A percentile compares a stretch with the other conserved stretches of the same genome.
phyloP scores from a whole-genome alignment of 2,329 filamentous ascomycete species.

The Magnaporthiopsis incrustans region DNA sequence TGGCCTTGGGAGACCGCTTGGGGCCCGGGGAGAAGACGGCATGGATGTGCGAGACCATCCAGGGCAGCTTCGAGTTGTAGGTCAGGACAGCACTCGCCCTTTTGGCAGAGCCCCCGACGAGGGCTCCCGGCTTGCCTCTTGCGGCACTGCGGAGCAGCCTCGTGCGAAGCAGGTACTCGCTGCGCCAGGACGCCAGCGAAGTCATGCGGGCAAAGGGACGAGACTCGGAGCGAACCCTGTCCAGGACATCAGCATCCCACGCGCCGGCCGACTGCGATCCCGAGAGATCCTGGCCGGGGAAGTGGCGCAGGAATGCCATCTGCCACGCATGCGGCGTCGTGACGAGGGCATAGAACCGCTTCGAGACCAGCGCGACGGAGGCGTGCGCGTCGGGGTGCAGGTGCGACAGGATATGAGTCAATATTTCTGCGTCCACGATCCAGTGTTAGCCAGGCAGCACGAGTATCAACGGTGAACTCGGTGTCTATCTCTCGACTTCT shows the following conservation, averaged over 20 bases:
- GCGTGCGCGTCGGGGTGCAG: slow-evolving; percentile 78
- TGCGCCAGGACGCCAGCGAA: slow-evolving; percentile 83
- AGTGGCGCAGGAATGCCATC: slow-evolving; percentile 84
- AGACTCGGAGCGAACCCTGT: slow-evolving; percentile 55
- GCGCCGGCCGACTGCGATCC: not conserved
- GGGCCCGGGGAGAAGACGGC: slow-evolving; percentile 59
- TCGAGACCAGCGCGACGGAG: slow-evolving; percentile 76
- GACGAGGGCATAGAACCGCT: slow-evolving; percentile 76
- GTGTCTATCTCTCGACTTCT: not conserved
- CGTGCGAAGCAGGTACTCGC: slow-evolving; percentile 86
- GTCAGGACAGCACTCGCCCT: slow-evolving; percentile 68
- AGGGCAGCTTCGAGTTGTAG: slow-evolving; percentile 77
- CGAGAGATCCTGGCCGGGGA: slow-evolving; percentile 59
- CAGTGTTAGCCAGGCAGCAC: not conserved
- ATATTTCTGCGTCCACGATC: slow-evolving; percentile 55
- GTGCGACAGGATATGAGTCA: slow-evolving; percentile 87
- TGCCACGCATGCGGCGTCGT: slow-evolving; percentile 92
- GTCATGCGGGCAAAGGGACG: slow-evolving; percentile 79
- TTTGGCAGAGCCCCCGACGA: slow-evolving; percentile 42
- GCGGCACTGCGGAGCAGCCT: slow-evolving; percentile 72
- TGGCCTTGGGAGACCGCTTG: slow-evolving; percentile 68
- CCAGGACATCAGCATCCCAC: not conserved
- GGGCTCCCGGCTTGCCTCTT: slow-evolving; percentile 68
- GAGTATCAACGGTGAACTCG: not conserved
- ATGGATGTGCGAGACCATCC: slow-evolving; percentile 71